Conservation (phyloP, 106 monocot genomes). For the Xerophyta viscosa region DNA sequence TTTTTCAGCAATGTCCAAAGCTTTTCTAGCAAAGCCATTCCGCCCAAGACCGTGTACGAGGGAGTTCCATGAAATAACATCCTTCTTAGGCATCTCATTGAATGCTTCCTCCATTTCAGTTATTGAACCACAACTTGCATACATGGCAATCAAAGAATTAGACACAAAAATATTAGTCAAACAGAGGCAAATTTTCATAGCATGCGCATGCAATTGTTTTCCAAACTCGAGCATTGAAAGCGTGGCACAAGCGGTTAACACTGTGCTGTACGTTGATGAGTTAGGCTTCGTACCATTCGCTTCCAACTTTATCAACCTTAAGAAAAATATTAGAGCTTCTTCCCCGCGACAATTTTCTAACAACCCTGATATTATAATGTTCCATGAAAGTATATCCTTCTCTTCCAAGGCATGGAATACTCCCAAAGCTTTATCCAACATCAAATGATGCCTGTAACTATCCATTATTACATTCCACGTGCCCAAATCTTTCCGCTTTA, state of each 20-base stretch:
- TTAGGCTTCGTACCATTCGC: slow-evolving; percentile 17
- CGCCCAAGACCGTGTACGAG: slow-evolving; percentile 42
- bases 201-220: slow-evolving; percentile 19
- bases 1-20: slow-evolving; percentile 26
- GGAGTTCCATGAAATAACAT: slow-evolving; percentile 40
- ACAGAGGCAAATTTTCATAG: slow-evolving; percentile 24
- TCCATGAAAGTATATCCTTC: slow-evolving; percentile 40
- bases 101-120: slow-evolving; percentile 20
- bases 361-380: slow-evolving; percentile 32
- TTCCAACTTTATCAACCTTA: slow-evolving; percentile 10
- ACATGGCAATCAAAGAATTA: slow-evolving; percentile 48
- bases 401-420: slow-evolving; percentile 19
- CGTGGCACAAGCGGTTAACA: slow-evolving; percentile 19
- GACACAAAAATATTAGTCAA: slow-evolving; percentile 20
- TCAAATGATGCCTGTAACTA: slow-evolving; percentile 23
- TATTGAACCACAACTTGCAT: slow-evolving; percentile 21
- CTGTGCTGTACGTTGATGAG: slow-evolving; percentile 23
- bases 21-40: slow-evolving; percentile 25
- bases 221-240: slow-evolving; percentile 19
- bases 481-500: slow-evolving; percentile 30
- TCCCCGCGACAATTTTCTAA: slow-evolving; percentile 17
- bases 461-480: slow-evolving; percentile 47
- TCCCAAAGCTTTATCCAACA: slow-evolving; percentile 25
- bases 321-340: slow-evolving; percentile 26
- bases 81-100: slow-evolving; percentile 22